Base-by-base conservation (phyloP, 768 basidiomycete genomes). In the Leccinum arenicola region DNA sequence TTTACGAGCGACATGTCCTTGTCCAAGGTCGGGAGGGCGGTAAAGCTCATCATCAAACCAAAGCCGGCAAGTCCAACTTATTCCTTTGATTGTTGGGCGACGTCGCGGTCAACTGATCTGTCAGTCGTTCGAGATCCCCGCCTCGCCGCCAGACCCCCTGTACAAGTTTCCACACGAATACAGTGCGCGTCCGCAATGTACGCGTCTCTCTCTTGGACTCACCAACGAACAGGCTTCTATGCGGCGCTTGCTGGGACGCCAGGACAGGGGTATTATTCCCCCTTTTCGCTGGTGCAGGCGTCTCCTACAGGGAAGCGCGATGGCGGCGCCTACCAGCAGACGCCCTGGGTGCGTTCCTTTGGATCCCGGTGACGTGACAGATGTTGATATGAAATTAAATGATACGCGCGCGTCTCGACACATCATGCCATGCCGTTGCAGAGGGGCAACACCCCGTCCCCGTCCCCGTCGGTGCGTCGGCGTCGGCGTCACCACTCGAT, bases 61-160 rank as follows among this genome's bases (percentile, higher is more conserved):
- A 71, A 71, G 51, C 70, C 70, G 56, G 70, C 60, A 52, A 59
- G 70, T 73, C 52, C 40, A 27, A 15, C 17, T 21, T 49, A 33
- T 33, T 31, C 21, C 4, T 17, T 19, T 27, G 4, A 9, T 15
- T 23, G 21, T 25, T 25, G 21, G 23, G 21, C 12, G 14, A 17
- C 9, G 21, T 23, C 21, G 47, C 12, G 5, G 21, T 49, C 47
- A 49, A 23, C 23, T 23, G 19, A 47, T 17, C 17, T 47, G 11
- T 0, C 23, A 71, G 70, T 65, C 71, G 35, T 73, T 71, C 31
- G 65, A 71, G 10, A 21, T 71, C 33, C 71, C 70, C 10, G n/a
- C 38, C 19, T 71, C 70, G 10, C 33, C 58, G 1, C 70, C 65
- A 7, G 70, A 71, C 29, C 71, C 61, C 0, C 27, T 71, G 19